phyloP scores from a whole-genome alignment of 1,139 yeast genomes.

The Geotrichum bryndzae region DNA sequence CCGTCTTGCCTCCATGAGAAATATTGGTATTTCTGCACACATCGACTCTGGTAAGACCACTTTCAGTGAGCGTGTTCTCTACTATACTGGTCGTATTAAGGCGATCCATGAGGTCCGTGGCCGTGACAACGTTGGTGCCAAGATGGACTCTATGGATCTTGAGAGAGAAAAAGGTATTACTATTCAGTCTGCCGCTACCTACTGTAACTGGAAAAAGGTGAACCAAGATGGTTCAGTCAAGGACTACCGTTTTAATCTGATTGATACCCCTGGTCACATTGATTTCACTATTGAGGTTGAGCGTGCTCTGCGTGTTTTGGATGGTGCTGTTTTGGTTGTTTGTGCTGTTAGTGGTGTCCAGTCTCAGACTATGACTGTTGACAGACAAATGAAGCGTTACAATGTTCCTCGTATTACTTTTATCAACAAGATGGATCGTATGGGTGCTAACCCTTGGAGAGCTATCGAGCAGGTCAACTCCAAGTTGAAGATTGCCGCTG shows the following conservation, averaged over 20 bases:
- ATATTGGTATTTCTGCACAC: conserved; percentile 97
- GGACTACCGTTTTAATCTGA: conserved; percentile 81
- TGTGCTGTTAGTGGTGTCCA: conserved; percentile 99
- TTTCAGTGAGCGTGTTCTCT: conserved; percentile 92
- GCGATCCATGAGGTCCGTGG: conserved; percentile 98
- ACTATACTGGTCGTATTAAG: conserved; percentile 93
- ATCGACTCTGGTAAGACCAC: conserved; percentile 97
- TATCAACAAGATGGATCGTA: conserved; percentile 96
- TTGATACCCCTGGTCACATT: conserved; percentile 97
- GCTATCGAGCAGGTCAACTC: conserved; percentile 86
- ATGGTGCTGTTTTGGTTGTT: conserved; percentile 96
- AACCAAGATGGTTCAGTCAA: conserved; percentile 32
- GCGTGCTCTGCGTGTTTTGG: conserved; percentile 91
- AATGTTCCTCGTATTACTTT: conserved; percentile 95
- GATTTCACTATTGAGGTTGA: conserved; percentile 98
- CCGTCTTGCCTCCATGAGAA: conserved; percentile 62
- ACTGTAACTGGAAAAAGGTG: conserved; percentile 85
- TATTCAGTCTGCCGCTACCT: conserved; percentile 97
- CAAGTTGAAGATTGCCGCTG: conserved; percentile 89
- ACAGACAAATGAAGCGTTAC: conserved; percentile 97
- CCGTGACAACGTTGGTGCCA: conserved; percentile 95
- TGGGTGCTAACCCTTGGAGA: conserved; percentile 96
- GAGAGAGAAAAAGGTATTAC: conserved; percentile 98
- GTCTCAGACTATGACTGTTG: conserved; percentile 97
- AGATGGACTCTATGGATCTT: conserved; percentile 96